Evolutionary conservation across 768 basidiomycete genomes (phyloP).

Genomic region (Collybia mongolica): DNA sequence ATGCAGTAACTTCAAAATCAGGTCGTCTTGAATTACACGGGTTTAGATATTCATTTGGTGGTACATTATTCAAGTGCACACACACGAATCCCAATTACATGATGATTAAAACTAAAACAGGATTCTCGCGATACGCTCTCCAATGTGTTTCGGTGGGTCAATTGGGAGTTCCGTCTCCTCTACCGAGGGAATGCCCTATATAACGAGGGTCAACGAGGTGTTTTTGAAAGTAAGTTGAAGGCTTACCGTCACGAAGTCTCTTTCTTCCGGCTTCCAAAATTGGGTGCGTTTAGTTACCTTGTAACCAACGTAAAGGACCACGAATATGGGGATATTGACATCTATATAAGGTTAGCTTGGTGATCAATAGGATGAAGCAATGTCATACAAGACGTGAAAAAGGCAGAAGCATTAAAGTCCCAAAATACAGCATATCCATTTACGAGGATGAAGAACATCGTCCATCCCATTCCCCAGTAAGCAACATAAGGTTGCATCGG

Average conservation of each 20-base stretch:
- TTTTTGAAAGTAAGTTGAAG: neutral
- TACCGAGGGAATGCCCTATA: conserved; percentile 61
- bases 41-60: no score
- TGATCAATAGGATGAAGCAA: neutral
- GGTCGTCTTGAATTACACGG: no score
- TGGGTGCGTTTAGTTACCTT: conserved; percentile 39
- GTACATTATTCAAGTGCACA: neutral
- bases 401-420: conserved; percentile 52
- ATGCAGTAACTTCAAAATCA: no score
- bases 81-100: neutral
- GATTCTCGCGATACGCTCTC: conserved; percentile 45
- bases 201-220: neutral
- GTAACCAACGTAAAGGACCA: conserved; percentile 41
- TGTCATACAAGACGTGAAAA: conserved; percentile 40
- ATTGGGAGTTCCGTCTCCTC: conserved; percentile 67
- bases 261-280: conserved; percentile 57
- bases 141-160: conserved; percentile 46
- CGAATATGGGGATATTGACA: conserved; percentile 48
- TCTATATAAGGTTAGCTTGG: conserved; percentile 21
- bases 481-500: conserved; percentile 64
- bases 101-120: conserved; percentile 42
- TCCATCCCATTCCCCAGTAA: conserved; percentile 72
- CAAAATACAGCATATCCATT: conserved; percentile 63
- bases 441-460: conserved; percentile 53
- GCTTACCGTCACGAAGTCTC: conserved; percentile 70